A percentile compares a stretch with the other conserved stretches of the same genome.
These are phyloP conservation scores for Cystobasidiaceae sp. DNA, from an alignment of 1,284 basidiomycete species.

Conservation along the genomic window DNA sequence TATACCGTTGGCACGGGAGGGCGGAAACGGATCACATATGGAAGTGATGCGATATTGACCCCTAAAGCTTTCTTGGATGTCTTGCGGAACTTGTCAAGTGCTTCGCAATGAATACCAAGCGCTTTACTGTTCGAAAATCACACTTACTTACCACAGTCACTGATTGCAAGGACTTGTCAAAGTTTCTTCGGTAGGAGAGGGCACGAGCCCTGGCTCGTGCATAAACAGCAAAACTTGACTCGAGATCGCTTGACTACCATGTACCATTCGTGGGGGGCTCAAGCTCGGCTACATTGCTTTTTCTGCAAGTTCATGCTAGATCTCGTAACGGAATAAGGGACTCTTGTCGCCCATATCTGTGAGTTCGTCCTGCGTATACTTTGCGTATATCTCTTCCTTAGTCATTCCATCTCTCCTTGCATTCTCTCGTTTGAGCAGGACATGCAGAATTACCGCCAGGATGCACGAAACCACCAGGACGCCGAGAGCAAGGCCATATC, in stretches of 20 bases:
- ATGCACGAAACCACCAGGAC: constrained; percentile 2
- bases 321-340: constrained; percentile 27
- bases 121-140: too few species aligned
- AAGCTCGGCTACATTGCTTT: too few species aligned
- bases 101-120: neutral
- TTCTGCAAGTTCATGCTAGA: neutral
- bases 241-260: too few species aligned
- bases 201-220: too few species aligned
- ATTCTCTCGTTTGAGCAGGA: constrained; percentile 29
- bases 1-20: constrained; percentile 37
- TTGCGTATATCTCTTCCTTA: constrained; percentile 12
- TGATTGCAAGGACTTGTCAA: too few species aligned
- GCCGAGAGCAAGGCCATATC: constrained; percentile 23
- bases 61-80: constrained; percentile 70
- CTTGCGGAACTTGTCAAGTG: constrained; percentile 1
- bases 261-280: too few species aligned
- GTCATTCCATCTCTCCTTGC: constrained; percentile 13
- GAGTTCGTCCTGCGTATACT: constrained; percentile 19
- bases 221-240: too few species aligned
- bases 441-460: constrained; percentile 3
- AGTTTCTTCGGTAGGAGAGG: too few species aligned
- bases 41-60: constrained; percentile 89
- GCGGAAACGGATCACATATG: constrained; percentile 84
- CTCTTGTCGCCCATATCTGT: constrained; percentile 29
- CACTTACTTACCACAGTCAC: too few species aligned